Percentiles rank a stretch among this genome's conserved stretches.
Conservation (phyloP, 2,329 filamentous ascomycete genomes). For the Cordyceps javanica region DNA sequence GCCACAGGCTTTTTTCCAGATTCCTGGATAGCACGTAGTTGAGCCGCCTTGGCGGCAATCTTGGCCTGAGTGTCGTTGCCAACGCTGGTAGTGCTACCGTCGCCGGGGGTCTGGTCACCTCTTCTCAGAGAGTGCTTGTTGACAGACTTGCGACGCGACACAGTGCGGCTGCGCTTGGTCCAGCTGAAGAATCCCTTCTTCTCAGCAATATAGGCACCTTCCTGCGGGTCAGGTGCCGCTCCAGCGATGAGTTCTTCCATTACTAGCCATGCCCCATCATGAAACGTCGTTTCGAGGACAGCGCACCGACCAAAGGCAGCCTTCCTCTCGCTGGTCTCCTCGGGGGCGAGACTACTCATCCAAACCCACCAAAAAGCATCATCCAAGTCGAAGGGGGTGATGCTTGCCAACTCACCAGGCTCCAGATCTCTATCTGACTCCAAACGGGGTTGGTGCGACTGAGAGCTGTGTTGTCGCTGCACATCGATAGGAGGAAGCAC, state of each 20-base stretch:
- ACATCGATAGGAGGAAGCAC: constrained; percentile 77
- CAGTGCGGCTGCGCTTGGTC: constrained; percentile 59
- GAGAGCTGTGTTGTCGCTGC: constrained; percentile 75
- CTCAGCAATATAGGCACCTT: constrained; percentile 84
- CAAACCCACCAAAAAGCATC: constrained; percentile 99
- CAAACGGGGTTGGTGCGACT: constrained; percentile 71
- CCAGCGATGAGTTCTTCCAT: constrained; percentile 96
- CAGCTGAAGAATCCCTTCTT: constrained; percentile 94
- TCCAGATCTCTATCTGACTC: constrained; percentile 66
- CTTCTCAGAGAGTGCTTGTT: constrained; percentile 53
- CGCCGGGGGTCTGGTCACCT: constrained; percentile 37
- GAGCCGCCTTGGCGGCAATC: constrained; percentile 85
- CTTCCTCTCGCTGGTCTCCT: constrained; percentile 81
- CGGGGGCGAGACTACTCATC: constrained; percentile 91
- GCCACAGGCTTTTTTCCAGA: constrained; percentile 27
- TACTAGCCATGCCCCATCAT: constrained; percentile 79
- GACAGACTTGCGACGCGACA: constrained; percentile 64
- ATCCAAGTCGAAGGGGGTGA: constrained; percentile 77
- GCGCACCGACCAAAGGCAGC: constrained; percentile 91
- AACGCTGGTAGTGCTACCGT: constrained; percentile 72
- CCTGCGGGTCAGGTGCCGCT: constrained; percentile 75
- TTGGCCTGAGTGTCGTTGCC: constrained; percentile 86
- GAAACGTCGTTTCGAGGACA: constrained; percentile 80
- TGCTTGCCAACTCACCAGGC: constrained; percentile 90
- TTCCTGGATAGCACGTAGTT: constrained; percentile 67